phyloP scores from a whole-genome alignment of 345 rosid species.

The Aethionema arabicum region DNA sequence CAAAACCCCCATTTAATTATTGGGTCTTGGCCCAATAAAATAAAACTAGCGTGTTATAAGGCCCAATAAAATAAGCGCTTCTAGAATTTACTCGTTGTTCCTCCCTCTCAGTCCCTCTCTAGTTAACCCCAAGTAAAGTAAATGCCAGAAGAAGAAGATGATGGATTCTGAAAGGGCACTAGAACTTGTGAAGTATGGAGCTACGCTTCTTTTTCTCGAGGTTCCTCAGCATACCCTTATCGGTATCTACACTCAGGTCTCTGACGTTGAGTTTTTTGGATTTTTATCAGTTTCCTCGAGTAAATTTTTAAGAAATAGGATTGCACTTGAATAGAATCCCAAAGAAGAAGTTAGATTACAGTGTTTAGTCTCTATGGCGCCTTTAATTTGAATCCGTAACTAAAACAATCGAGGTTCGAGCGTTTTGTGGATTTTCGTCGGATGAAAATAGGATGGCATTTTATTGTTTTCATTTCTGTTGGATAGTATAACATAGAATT shows the following conservation, averaged over 20 bases:
- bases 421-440: background rate
- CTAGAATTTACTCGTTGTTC: conserved; percentile 18
- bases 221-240: conserved; percentile 78
- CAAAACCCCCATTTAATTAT: background rate
- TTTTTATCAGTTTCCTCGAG: no score
- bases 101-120: background rate
- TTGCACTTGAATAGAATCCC: conserved; percentile 1
- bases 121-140: background rate
- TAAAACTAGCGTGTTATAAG: background rate
- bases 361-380: background rate
- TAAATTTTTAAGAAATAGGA: background rate
- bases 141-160: no score
- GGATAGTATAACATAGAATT: no score
- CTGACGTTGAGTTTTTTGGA: no score
- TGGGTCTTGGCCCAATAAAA: background rate
- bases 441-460: no score
- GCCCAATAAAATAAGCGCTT: background rate
- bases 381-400: no score
- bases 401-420: background rate
- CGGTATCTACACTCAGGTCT: conserved; percentile 85
- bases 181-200: conserved; percentile 75
- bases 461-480: no score
- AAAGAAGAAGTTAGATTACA: background rate
- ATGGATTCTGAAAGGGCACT: conserved; percentile 81
- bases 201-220: conserved; percentile 77